A percentile compares a stretch with the other conserved stretches of the same genome.
Evolutionary conservation across 768 basidiomycete genomes (phyloP).

Genomic region (Trametes villosa): DNA sequence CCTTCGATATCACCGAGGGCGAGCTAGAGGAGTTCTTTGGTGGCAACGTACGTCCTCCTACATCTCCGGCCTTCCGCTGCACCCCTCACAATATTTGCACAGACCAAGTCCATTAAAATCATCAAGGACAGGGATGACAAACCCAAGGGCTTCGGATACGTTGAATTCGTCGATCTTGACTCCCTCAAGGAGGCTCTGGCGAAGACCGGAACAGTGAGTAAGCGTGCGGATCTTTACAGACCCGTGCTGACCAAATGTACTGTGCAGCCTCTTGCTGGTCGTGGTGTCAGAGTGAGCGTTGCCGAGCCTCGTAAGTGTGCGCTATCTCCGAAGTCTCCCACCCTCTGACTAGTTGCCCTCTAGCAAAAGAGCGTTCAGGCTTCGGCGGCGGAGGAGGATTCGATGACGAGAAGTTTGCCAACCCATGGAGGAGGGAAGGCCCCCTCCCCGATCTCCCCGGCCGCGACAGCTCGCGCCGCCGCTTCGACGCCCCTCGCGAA

Average conservation of each 20-base stretch:
- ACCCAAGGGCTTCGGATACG: slow-evolving; percentile 97
- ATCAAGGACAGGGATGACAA: slow-evolving; percentile 93
- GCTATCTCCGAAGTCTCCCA: slow-evolving; percentile 17
- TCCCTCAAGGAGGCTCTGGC: slow-evolving; percentile 83
- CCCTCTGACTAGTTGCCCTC: not conserved
- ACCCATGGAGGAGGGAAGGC: slow-evolving; percentile 85
- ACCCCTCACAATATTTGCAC: not conserved
- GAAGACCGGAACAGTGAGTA: slow-evolving; percentile 69
- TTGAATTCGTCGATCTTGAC: slow-evolving; percentile 90
- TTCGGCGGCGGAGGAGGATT: slow-evolving; percentile 52
- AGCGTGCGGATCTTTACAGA: not conserved
- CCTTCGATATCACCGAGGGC: slow-evolving; percentile 86
- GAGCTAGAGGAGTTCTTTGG: slow-evolving; percentile 85
- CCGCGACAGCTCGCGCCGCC: slow-evolving; percentile 67
- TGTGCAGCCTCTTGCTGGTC: slow-evolving; percentile 68
- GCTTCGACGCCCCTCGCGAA: slow-evolving; percentile 58
- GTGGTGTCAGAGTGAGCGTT: slow-evolving; percentile 88
- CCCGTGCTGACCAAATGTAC: slow-evolving; percentile 4
- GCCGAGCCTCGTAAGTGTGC: slow-evolving; percentile 90
- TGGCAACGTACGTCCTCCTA: slow-evolving; percentile 49
- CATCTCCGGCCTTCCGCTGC: not conserved
- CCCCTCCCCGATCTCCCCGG: slow-evolving; percentile 75
- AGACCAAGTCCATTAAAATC: slow-evolving; percentile 89
- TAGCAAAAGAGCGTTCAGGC: slow-evolving; percentile 77
- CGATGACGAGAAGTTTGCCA: slow-evolving; percentile 84